Conservation (phyloP, 495 filamentous ascomycete species). For the Trypethelium eluteriae region DNA sequence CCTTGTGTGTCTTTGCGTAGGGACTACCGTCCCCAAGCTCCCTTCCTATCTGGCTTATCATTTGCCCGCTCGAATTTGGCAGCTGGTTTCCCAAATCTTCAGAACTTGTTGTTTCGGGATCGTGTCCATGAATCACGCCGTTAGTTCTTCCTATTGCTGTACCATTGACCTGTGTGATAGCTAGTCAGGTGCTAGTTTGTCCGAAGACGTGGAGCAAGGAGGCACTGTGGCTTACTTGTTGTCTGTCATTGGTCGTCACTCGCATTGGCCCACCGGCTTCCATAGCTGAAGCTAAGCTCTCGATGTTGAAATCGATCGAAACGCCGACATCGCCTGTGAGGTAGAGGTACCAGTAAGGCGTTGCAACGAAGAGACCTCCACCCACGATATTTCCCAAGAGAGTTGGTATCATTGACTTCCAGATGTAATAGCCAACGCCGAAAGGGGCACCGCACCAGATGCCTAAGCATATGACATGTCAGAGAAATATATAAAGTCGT, state of each 20-base stretch:
- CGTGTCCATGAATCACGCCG: neutral
- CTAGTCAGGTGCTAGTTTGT: too few species aligned
- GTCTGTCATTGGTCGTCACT: neutral
- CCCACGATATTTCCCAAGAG: conserved; percentile 52
- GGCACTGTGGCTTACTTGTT: neutral
- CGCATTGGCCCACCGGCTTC: neutral
- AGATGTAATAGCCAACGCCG: conserved; percentile 51
- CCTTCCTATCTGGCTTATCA: conserved; percentile 4
- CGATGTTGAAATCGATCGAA: neutral
- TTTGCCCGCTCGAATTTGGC: neutral
- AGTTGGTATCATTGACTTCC: conserved; percentile 57
- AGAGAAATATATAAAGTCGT: too few species aligned
- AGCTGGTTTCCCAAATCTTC: neutral
- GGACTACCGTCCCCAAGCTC: conserved; percentile 1
- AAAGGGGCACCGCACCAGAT: conserved; percentile 49
- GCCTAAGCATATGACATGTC: conserved; percentile 25
- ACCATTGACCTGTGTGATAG: neutral
- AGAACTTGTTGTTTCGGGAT: neutral
- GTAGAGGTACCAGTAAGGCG: conserved; percentile 20
- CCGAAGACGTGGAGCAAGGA: too few species aligned
- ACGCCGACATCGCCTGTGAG: neutral
- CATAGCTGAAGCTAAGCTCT: neutral
- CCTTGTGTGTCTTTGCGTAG: neutral
- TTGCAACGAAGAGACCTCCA: conserved; percentile 20
- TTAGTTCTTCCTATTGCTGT: neutral